Base-by-base conservation (phyloP, 129 eudicot species). In the Flaveria sonorensis region DNA sequence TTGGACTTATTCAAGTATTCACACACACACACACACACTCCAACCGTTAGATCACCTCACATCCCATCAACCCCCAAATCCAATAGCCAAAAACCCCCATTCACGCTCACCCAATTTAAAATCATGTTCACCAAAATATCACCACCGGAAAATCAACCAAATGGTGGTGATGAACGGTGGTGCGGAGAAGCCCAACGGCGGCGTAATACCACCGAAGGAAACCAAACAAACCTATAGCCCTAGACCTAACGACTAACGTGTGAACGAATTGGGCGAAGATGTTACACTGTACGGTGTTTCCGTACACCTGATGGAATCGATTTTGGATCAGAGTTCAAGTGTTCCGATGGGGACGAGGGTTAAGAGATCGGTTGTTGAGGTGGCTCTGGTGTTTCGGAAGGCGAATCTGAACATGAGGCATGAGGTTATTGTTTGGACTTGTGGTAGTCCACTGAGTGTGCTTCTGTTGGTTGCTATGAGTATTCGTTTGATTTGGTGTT, bases 401-500 rank as follows among this genome's bases (percentile, higher is more conserved):
- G 92, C 95, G 62, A 70, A 81, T 7, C 40, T 30, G 24, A 86
- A 83, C 73, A 64, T 92, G 2, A 90, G 82, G 4, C 73, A 48
- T 3, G 76, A 77, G 10, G 72, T 93, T 64, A 85, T 88, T 43
- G 20, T 24, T 48, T 90, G 96, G 98, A 79, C 96, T 39, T 90
- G 85, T 2, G 96, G 92, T 12, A 76, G 85, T 71, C 84, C 87
- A 78, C 87, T 93, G 30, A 92, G 98, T 13, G 85, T 11, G 98
- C n/a, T n/a, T n/a, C n/a, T n/a, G n/a, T n/a, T n/a, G n/a, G n/a
- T n/a, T n/a, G n/a, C n/a, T n/a, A n/a, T 93, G 28, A 84, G 97
- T 82, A 19, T 32, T 59, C 28, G 43, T 11, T 64, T 3, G 30
- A 20, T 16, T 57, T 40, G 4, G 0, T 42, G n/a, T 64, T 43